Conservation (phyloP, 108 stramenopile genomes). For the Thalassiosira profunda region DNA sequence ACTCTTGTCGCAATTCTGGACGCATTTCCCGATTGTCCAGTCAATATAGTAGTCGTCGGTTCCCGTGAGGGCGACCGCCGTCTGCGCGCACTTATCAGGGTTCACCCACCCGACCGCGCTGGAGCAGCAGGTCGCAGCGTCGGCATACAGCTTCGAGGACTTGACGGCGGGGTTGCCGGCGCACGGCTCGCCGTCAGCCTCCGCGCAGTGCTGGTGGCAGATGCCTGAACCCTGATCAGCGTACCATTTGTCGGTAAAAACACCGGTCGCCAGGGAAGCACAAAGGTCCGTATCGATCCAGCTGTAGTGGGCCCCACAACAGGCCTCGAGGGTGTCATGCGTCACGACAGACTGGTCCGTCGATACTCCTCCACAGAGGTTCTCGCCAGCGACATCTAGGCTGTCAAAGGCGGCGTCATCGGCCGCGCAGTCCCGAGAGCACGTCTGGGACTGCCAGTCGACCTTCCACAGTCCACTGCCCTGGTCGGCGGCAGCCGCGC, state of each 20-base stretch:
- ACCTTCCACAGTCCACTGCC: conserved; percentile 1
- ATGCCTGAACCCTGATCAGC: background rate
- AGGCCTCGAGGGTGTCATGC: too few species aligned
- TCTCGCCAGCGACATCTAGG: background rate
- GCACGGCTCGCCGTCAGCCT: background rate
- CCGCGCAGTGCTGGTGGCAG: conserved; percentile 1
- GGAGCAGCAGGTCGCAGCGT: conserved; percentile 11
- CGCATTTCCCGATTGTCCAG: background rate
- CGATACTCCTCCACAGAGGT: background rate
- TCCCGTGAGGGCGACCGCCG: background rate
- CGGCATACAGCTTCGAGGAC: background rate
- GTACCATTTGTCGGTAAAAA: background rate
- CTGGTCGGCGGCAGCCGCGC: background rate
- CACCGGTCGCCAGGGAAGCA: background rate
- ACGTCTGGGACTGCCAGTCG: too few species aligned
- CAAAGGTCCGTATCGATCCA: too few species aligned
- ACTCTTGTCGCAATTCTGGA: background rate
- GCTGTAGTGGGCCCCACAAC: too few species aligned
- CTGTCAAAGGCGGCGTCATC: background rate
- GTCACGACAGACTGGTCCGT: too few species aligned
- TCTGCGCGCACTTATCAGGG: background rate
- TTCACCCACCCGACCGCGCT: background rate
- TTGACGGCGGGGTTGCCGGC: background rate
- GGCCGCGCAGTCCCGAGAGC: background rate
- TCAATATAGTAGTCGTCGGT: background rate